phyloP scores from a whole-genome alignment of 108 stramenopile species.

The Fistulifera pelliculosa region DNA sequence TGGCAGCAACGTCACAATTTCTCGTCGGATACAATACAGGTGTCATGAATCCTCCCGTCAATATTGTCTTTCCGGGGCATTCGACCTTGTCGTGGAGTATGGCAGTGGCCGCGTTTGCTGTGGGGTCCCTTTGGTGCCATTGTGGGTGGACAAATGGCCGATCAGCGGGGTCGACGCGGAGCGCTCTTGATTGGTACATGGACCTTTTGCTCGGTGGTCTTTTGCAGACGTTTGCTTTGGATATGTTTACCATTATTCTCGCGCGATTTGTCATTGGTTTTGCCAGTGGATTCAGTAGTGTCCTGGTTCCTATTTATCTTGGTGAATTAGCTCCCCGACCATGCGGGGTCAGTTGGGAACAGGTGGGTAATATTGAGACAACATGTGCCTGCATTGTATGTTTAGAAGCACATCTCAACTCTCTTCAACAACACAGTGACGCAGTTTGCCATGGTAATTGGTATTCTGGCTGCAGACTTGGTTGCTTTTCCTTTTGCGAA shows the following conservation, averaged over 20 bases:
- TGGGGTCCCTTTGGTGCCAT: conserved; percentile 78
- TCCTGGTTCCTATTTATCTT: conserved; percentile 92
- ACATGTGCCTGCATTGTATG: too few species aligned
- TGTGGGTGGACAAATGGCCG: conserved; percentile 57
- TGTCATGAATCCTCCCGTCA: conserved; percentile 82
- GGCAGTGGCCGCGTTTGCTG: conserved; percentile 72
- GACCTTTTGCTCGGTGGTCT: conserved; percentile 74
- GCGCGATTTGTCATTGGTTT: conserved; percentile 89
- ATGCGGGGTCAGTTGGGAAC: conserved; percentile 91
- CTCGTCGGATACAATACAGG: conserved; percentile 56
- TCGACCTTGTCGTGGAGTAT: conserved; percentile 63
- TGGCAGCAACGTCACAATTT: conserved; percentile 58
- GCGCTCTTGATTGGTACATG: conserved; percentile 65
- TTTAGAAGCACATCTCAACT: too few species aligned
- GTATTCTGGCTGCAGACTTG: conserved; percentile 81
- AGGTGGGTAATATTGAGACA: too few species aligned
- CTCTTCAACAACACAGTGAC: conserved; percentile 38
- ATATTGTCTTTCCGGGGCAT: conserved; percentile 78
- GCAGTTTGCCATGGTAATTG: conserved; percentile 92
- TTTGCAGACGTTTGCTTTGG: conserved; percentile 58
- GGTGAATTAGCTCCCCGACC: conserved; percentile 91
- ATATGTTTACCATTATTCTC: conserved; percentile 64
- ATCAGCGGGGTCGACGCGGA: conserved; percentile 61
- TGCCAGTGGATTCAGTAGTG: conserved; percentile 79
- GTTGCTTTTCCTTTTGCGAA: conserved; percentile 79